Conservation (phyloP, 345 rosid genomes). For the Garcia nutans region DNA sequence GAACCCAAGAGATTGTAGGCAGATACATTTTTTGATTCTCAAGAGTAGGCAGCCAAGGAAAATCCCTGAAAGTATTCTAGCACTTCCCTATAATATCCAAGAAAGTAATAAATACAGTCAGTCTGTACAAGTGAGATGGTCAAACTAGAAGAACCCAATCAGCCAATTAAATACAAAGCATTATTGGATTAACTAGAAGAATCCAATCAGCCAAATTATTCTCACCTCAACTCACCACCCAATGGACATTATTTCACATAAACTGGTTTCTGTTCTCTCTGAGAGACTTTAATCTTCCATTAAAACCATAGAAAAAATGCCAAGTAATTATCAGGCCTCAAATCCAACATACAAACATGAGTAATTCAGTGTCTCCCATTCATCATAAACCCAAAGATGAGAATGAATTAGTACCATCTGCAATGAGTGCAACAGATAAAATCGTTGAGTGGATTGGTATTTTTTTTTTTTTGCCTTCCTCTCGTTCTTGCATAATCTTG, state of each 20-base stretch:
- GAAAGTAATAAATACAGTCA: neutral
- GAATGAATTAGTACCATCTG: neutral
- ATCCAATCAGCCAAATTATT: neutral
- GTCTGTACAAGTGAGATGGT: neutral
- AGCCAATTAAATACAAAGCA: neutral
- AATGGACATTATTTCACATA: neutral
- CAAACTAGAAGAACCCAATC: neutral
- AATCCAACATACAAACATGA: neutral
- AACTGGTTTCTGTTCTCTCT: neutral
- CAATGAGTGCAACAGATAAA: neutral
- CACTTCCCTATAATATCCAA: neutral
- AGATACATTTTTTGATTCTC: neutral
- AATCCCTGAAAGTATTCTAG: neutral
- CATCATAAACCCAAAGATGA: neutral
- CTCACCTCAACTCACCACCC: slow-evolving; percentile 1
- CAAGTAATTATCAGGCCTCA: neutral
- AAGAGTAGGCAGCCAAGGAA: neutral
- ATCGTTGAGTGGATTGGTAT: neutral
- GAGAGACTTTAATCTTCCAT: neutral
- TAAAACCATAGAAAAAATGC: neutral
- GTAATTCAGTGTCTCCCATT: neutral
- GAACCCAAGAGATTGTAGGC: no score
- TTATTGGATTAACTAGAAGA: neutral
- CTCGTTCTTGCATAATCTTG: neutral
- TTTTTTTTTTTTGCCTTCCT: neutral